Percentiles rank a stretch among this genome's conserved stretches.
These are phyloP conservation scores for Tulasnella sp. DNA, from an alignment of 768 basidiomycete species.

Conservation along the genomic window DNA sequence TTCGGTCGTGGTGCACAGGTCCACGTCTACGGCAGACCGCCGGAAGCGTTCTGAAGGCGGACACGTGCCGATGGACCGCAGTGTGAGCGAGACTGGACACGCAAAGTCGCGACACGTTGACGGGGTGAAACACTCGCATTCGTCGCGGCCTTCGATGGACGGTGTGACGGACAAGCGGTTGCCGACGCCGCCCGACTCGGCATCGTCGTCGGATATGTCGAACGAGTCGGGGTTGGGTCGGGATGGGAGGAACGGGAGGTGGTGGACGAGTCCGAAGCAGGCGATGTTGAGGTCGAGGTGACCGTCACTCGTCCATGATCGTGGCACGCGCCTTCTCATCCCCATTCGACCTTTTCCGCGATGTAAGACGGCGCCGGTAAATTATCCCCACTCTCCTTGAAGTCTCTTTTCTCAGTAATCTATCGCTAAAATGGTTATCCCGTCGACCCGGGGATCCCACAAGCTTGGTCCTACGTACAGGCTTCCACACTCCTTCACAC, in stretches of 20 bases:
- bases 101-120: no score
- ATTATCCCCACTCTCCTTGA: no score
- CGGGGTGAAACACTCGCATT: no score
- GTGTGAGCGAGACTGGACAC: no score
- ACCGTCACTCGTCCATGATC: not conserved
- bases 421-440: not conserved
- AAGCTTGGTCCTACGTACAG: not conserved
- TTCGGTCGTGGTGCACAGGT: no score
- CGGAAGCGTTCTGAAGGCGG: no score
- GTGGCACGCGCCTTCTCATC: not conserved
- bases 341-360: not conserved
- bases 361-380: not conserved
- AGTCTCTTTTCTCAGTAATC: not conserved
- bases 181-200: slow-evolving; percentile 11
- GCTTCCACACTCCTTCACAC: not conserved
- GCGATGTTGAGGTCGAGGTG: not conserved
- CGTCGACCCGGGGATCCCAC: not conserved
- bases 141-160: no score
- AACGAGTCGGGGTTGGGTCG: slow-evolving; percentile 1
- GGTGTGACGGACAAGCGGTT: not conserved
- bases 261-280: not conserved
- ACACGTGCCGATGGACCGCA: no score
- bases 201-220: slow-evolving; percentile 5
- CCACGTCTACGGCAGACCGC: no score
- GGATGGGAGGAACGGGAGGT: not conserved